Conservation (phyloP, 371 early-diverging fungal species). For the Syncephalastrum contaminatum region DNA sequence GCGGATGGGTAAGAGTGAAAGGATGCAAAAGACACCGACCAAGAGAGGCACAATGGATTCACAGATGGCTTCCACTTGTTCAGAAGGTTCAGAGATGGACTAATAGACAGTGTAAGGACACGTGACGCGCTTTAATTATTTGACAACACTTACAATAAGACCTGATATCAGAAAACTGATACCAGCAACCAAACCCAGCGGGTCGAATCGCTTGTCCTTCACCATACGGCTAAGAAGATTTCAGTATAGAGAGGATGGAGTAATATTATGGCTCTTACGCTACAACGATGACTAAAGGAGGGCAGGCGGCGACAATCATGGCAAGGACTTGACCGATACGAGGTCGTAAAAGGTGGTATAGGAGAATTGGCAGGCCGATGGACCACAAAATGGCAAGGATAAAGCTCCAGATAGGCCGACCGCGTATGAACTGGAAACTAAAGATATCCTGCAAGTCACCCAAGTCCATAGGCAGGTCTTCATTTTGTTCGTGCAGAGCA, state of each 20-base stretch:
- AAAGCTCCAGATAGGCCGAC: conserved; percentile 32
- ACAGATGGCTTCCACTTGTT: conserved; percentile 28
- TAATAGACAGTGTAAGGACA: conserved; percentile 9
- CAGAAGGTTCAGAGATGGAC: conserved; percentile 43
- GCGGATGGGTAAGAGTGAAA: conserved; percentile 36
- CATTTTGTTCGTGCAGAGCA: conserved; percentile 21
- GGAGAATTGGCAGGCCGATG: conserved; percentile 36
- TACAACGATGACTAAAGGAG: conserved; percentile 31
- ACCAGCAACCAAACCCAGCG: conserved; percentile 29
- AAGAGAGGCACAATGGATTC: conserved; percentile 35
- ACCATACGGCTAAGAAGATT: conserved; percentile 23
- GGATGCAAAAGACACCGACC: conserved; percentile 34
- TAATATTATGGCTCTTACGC: conserved; percentile 13
- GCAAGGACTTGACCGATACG: conserved; percentile 35
- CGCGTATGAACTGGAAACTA: conserved; percentile 31
- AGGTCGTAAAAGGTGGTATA: conserved; percentile 29
- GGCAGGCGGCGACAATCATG: conserved; percentile 37
- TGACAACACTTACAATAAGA: conserved; percentile 25
- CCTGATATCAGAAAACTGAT: conserved; percentile 34
- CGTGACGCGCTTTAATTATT: not conserved
- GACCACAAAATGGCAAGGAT: conserved; percentile 38
- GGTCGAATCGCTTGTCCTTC: conserved; percentile 21
- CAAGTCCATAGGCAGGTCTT: conserved; percentile 31
- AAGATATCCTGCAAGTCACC: conserved; percentile 34
- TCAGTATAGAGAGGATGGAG: not conserved